Evolutionary conservation across 768 basidiomycete species (phyloP).

Genomic region (Chalciporus pseudorubinellus): DNA sequence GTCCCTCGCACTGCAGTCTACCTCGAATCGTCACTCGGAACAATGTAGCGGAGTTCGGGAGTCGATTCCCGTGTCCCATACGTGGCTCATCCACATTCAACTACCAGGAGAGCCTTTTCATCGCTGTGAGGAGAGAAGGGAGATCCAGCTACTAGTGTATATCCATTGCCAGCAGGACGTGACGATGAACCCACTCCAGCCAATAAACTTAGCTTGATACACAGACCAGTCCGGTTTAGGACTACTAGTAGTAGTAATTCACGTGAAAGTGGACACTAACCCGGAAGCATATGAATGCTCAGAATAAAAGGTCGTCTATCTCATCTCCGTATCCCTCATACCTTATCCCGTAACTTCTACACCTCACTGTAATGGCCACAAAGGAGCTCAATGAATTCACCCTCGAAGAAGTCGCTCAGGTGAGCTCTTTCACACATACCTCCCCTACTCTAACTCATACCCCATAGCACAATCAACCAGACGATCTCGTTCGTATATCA

Average conservation of each 20-base stretch:
- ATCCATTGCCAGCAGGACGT: too few species aligned
- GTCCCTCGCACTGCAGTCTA: neutral
- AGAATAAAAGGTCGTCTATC: neutral
- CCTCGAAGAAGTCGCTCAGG: conserved; percentile 59
- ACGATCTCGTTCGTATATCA: conserved; percentile 58
- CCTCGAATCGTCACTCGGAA: neutral
- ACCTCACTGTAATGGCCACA: conserved; percentile 22
- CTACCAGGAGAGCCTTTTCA: too few species aligned
- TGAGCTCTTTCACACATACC: conserved; percentile 18
- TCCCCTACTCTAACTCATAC: neutral
- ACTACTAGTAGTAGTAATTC: neutral
- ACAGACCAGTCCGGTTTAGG: neutral
- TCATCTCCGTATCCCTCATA: neutral
- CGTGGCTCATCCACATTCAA: too few species aligned
- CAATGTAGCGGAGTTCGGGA: neutral
- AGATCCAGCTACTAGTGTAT: too few species aligned
- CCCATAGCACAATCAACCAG: conserved; percentile 67
- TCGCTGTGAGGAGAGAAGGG: too few species aligned
- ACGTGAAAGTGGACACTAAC: neutral
- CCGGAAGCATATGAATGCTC: neutral
- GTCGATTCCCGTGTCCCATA: too few species aligned
- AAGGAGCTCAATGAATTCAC: conserved; percentile 45
- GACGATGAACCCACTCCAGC: too few species aligned
- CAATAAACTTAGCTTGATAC: too few species aligned
- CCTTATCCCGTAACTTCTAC: neutral